phyloP scores from a whole-genome alignment of 1,139 yeast genomes.

The Yamadazyma sp. region DNA sequence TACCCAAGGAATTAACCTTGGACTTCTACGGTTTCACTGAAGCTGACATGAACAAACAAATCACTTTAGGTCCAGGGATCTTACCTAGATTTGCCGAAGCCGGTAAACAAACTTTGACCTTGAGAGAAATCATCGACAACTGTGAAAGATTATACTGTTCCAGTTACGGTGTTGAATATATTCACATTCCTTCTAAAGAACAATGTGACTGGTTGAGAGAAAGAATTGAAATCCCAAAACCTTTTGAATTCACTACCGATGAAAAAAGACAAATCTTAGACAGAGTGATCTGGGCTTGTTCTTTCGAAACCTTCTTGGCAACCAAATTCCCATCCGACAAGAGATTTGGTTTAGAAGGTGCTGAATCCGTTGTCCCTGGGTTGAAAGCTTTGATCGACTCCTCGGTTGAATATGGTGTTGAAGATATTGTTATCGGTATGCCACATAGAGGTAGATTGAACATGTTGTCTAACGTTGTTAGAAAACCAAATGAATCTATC shows the following conservation, averaged over 20 bases:
- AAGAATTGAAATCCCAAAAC: conserved; percentile 88
- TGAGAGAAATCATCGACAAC: conserved; percentile 72
- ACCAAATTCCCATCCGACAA: conserved; percentile 98
- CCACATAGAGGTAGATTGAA: conserved; percentile 99
- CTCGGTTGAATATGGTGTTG: conserved; percentile 89
- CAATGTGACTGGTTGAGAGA: conserved; percentile 99
- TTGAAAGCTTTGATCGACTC: conserved; percentile 94
- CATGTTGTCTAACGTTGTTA: conserved; percentile 95
- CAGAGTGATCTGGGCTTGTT: conserved; percentile 94
- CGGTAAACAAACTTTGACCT: conserved; percentile 64
- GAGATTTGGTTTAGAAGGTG: conserved; percentile 98
- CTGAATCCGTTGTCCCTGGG: conserved; percentile 95
- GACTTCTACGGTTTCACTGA: conserved; percentile 91
- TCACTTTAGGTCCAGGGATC: conserved; percentile 96
- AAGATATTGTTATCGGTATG: conserved; percentile 97
- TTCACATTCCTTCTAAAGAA: conserved; percentile 93
- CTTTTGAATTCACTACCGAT: conserved; percentile 80
- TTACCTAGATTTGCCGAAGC: conserved; percentile 82
- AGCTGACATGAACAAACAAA: conserved; percentile 77
- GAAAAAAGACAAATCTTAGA: conserved; percentile 96
- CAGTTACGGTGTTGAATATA: conserved; percentile 89
- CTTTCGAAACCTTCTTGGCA: conserved; percentile 88
- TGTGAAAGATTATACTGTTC: conserved; percentile 89
- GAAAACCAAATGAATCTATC: conserved; percentile 97
- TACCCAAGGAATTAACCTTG: conserved; percentile 85